phyloP scores from a whole-genome alignment of 495 filamentous ascomycete species.

The Talaromyces liani region DNA sequence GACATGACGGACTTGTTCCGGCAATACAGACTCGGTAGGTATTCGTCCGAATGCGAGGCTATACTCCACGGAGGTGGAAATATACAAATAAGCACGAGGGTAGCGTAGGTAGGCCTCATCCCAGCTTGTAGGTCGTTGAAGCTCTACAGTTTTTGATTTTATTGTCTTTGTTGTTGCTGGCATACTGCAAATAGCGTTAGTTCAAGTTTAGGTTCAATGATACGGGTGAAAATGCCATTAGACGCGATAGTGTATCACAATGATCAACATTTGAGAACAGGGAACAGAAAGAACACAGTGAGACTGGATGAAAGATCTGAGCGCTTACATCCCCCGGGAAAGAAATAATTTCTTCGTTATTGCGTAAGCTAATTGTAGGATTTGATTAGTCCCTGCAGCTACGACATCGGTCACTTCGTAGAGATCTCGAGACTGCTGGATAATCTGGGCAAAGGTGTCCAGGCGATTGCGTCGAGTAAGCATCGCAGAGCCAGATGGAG shows the following conservation, averaged over 20 bases:
- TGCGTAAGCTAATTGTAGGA: conserved; percentile 24
- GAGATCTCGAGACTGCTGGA: conserved; percentile 21
- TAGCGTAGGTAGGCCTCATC: conserved; percentile 23
- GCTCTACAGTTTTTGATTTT: neutral
- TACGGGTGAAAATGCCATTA: neutral
- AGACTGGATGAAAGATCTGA: neutral
- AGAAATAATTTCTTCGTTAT: conserved; percentile 25
- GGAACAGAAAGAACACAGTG: no score
- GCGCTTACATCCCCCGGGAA: conserved; percentile 4
- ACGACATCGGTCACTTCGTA: conserved; percentile 31
- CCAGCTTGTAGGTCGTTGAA: conserved; percentile 19
- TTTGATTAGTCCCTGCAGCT: conserved; percentile 22
- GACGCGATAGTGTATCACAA: neutral
- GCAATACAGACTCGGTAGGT: conserved; percentile 18
- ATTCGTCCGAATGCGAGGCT: conserved; percentile 20
- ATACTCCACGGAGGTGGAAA: conserved; percentile 26
- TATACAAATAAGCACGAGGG: conserved; percentile 27
- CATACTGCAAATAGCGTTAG: neutral
- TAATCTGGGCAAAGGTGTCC: conserved; percentile 20
- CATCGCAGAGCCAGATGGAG: conserved; percentile 16
- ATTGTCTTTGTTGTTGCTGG: neutral
- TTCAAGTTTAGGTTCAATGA: neutral
- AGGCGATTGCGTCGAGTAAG: conserved; percentile 16
- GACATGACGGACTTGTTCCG: conserved; percentile 20
- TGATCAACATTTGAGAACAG: no score